Base-by-base conservation (phyloP, 1,139 yeast species). In the Blastobotrys arbuscula region DNA sequence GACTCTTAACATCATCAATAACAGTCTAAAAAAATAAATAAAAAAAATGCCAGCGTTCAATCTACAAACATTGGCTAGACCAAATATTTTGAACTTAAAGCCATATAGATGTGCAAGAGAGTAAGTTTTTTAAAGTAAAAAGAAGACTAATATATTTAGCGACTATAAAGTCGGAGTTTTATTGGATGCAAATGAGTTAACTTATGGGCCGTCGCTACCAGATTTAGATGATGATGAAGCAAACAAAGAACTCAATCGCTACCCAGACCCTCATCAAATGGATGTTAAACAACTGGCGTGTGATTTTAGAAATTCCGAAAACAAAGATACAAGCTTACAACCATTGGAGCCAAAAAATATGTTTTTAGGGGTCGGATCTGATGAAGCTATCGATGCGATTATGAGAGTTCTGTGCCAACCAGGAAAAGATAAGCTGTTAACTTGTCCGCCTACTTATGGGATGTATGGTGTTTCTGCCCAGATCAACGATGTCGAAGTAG, bases 91-190 rank as follows among this genome's bases (percentile, higher is more conserved):
- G 54, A 70, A 78, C 2, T 73, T 90, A 48, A 88, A 84, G 69
- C 97, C 98, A 10, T 92, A 92, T 65, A 76, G 96, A 50, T 92
- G 98, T 69, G 98, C 98, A 1, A 74, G 98, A 67, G 98, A 92
- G n/a, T n/a, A n/a, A n/a, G n/a, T n/a, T n/a, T n/a, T n/a, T n/a
- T n/a, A n/a, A 73, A 68, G 51, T 34, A 72, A 59, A 5, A 8
- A 8, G 15, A 50, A 26, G 39, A 24, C 12, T 71, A n/a, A n/a
- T n/a, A n/a, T n/a, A n/a, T n/a, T n/a, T n/a, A n/a, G n/a, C 58
- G 96, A 87, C 64, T 89, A 81, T 70, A 84, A 80, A 53, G 88
- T 77, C 30, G 98, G 97, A 15, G 74, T 92, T 37, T 73, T 94
- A 35, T 73, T 92, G 44, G 98, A 92, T 67, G 98, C 98, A 48